Base-by-base conservation (phyloP, 768 basidiomycete species). In the Pulveroboletus sp. region DNA sequence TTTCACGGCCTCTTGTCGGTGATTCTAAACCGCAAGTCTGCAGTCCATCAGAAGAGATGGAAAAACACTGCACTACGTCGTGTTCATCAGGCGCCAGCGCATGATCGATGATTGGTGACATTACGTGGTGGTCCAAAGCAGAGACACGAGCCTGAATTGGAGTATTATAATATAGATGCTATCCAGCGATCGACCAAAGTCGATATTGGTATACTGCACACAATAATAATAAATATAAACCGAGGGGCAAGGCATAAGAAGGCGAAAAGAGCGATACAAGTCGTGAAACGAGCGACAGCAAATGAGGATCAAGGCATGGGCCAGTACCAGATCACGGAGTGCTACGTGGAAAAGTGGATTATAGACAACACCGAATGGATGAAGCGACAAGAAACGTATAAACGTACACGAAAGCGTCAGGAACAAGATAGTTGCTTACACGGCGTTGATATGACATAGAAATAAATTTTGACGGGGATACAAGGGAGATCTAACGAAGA, bases 261-360 rank as follows among this genome's bases (percentile, higher is more conserved):
- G 14, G 7, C n/a, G 17, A 35, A 12, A 32, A 16, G 53, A 37
- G 25, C 45, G 32, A 38, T 21, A 24, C 31, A 37, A 33, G 47
- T 47, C 55, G 55, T 43, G 49, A 48, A 59, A 52, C 6, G 59
- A 60, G 52, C 32, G 49, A 41, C 49, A 32, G 14, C 2, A 23
- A 59, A 49, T 20, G n/a, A 11, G 27, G 31, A n/a, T 6, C 7
- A 23, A 37, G 17, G 29, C 17, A 43, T 42, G 60, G 27, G 42
- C 52, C 59, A 20, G 52, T 54, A 50, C 50, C 52, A 39, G 13
- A 49, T 47, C 52, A 57, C 53, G 55, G 49, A 49, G 16, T 33
- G 44, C 43, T 34, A 24, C 19, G 41, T 40, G 39, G 8, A 51
- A 50, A 44, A 44, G 31, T 34, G 14, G n/a, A 52, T 42, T 40